Evolutionary conservation across 805 yeast species (phyloP).

Genomic region (Ogataea philodendri): DNA sequence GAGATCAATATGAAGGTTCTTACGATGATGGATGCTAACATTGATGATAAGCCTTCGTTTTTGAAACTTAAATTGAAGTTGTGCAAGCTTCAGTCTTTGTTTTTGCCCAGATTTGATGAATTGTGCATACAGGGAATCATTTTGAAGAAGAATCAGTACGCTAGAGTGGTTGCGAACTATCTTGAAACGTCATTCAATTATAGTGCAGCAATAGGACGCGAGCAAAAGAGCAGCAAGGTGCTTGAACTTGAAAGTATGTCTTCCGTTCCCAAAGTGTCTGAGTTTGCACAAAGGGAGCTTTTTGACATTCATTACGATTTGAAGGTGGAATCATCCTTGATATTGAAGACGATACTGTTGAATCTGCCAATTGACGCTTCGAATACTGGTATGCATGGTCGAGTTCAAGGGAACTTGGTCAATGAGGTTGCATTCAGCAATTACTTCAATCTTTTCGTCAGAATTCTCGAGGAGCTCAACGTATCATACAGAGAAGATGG

Average conservation of each 20-base stretch:
- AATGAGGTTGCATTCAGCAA: constrained; percentile 61
- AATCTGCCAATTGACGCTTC: constrained; percentile 61
- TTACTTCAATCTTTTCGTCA: constrained; percentile 61
- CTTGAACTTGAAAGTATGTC: constrained; percentile 8
- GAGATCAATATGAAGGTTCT: constrained; percentile 26
- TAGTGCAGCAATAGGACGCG: constrained; percentile 20
- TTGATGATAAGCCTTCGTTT: constrained; percentile 23
- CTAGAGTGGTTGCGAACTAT: constrained; percentile 34
- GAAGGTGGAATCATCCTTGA: constrained; percentile 52
- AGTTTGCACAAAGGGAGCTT: constrained; percentile 27
- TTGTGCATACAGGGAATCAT: constrained; percentile 32
- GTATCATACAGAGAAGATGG: constrained; percentile 12
- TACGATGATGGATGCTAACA: constrained; percentile 20
- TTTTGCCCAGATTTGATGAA: constrained; percentile 28
- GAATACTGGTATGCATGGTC: constrained; percentile 39
- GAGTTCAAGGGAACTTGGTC: constrained; percentile 26
- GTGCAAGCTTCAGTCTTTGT: constrained; percentile 32
- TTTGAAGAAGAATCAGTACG: constrained; percentile 31
- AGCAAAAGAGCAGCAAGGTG: constrained; percentile 29
- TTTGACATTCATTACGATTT: constrained; percentile 32
- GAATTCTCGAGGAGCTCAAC: constrained; percentile 48
- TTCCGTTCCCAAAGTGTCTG: not conserved
- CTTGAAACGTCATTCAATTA: constrained; percentile 33
- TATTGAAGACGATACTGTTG: constrained; percentile 53
- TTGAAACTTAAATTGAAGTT: constrained; percentile 32